Conservation (phyloP, 371 early-diverging fungal genomes). For the Blyttiomyces sp. region DNA sequence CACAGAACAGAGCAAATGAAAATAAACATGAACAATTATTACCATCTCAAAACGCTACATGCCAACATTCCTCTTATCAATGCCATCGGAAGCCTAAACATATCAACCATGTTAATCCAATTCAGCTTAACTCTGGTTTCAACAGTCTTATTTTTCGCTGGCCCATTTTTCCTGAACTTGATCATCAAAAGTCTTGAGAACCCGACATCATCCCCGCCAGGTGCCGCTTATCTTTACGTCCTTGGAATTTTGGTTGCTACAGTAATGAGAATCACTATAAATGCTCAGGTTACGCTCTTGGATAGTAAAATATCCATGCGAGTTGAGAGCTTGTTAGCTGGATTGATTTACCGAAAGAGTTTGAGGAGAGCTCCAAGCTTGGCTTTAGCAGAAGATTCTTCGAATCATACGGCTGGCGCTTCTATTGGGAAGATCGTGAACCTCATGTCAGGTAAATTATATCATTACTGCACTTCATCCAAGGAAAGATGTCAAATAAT, state of each 20-base stretch:
- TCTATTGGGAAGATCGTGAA: slow-evolving; percentile 33
- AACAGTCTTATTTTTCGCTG: slow-evolving; percentile 23
- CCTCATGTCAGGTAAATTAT: slow-evolving; percentile 28
- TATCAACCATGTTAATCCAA: slow-evolving; percentile 8
- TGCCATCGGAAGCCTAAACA: slow-evolving; percentile 11
- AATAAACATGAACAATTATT: not conserved
- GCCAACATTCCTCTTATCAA: slow-evolving; percentile 3
- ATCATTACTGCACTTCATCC: too few relatives aligned
- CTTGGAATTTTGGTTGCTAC: slow-evolving; percentile 22
- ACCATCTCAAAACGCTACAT: not conserved
- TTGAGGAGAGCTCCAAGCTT: slow-evolving; percentile 12
- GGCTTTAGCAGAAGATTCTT: not conserved
- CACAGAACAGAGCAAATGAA: slow-evolving; percentile 4
- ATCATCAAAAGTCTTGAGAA: slow-evolving; percentile 22
- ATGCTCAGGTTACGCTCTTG: slow-evolving; percentile 40
- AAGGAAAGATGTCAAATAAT: too few relatives aligned
- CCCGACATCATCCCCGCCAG: not conserved
- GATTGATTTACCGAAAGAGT: slow-evolving; percentile 34
- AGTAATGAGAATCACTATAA: slow-evolving; percentile 6
- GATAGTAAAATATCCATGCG: slow-evolving; percentile 23
- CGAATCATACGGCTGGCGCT: slow-evolving; percentile 10
- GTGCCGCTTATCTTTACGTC: slow-evolving; percentile 36
- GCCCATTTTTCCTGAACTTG: slow-evolving; percentile 34
- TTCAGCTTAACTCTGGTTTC: slow-evolving; percentile 9
- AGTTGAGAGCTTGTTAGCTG: slow-evolving; percentile 28